Conservation (phyloP, 352 stramenopile species). For the Globisporangium lucens region DNA sequence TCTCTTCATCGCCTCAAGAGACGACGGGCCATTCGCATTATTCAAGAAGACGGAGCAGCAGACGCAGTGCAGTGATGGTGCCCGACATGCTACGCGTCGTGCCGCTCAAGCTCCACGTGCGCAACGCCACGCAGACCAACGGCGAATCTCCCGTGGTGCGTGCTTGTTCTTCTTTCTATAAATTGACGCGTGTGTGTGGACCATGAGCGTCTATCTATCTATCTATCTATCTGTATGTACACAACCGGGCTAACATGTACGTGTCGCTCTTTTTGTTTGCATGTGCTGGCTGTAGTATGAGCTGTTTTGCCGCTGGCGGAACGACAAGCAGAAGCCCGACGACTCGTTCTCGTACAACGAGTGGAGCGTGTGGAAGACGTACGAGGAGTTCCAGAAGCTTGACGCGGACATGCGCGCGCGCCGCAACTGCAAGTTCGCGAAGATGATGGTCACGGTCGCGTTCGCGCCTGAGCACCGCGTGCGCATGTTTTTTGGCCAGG, state of each 20-base stretch:
- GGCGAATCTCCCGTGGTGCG: slow-evolving; percentile 51
- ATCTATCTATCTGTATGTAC: not conserved
- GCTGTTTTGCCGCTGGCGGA: slow-evolving; percentile 48
- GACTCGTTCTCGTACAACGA: slow-evolving; percentile 38
- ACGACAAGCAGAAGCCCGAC: slow-evolving; percentile 35
- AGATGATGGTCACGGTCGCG: slow-evolving; percentile 82
- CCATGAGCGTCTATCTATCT: too few species aligned
- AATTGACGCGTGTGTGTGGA: not conserved
- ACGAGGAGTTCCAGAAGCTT: slow-evolving; percentile 76
- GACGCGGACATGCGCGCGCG: slow-evolving; percentile 57
- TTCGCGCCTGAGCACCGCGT: slow-evolving; percentile 69
- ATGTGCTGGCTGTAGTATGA: slow-evolving; percentile 34
- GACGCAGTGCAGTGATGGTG: slow-evolving; percentile 11
- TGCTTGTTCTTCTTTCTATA: not conserved
- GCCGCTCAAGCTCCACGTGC: slow-evolving; percentile 60
- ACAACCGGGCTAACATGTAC: slow-evolving; percentile 2
- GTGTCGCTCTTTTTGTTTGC: not conserved
- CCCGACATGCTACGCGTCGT: slow-evolving; percentile 22
- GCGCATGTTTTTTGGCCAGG: slow-evolving; percentile 73
- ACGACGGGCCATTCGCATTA: not conserved
- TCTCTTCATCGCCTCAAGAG: not conserved
- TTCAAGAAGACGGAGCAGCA: too few species aligned
- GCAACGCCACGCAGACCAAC: slow-evolving; percentile 54
- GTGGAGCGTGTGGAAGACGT: slow-evolving; percentile 80
- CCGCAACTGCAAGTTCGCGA: slow-evolving; percentile 49